Evolutionary conservation across 371 early-diverging fungal species (phyloP), one percentile per base, ranked within the genome.

Genomic region (Mortierella sp.): DNA sequence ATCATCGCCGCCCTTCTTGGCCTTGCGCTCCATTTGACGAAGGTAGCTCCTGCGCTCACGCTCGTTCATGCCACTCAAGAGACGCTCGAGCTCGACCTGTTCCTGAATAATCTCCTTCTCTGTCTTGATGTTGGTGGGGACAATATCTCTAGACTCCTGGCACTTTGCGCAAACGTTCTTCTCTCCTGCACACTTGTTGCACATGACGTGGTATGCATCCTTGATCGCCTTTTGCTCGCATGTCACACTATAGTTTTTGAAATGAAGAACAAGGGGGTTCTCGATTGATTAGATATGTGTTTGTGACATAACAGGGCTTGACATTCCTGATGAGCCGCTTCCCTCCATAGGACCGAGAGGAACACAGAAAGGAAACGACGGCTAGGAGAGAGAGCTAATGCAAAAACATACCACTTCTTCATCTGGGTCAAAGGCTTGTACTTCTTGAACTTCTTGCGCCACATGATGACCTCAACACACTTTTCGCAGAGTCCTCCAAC

Each of bases 191-290:
- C 99, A 99, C 59, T 91, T 91, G 83, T 94, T 91, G 90, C 99
- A 99, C 19, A 98, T 88, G 31, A 97, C 95, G 89, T 98, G 99
- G 90, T 99, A 99, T 8, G 98, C 98, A 78, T 97, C 97, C 79
- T 92, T 96, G 80, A 99, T 93, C 10, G 93, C 88, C 85, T 96
- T 98, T 82, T 95, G 92, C 70, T 94, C 82, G 89, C 98, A 98
- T 40, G 79, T 61, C n/a, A 93, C 90, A 78, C 93, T 94, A 77
- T 26, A 5, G 54, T 54, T 21, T 1, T 50, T 50, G 50, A 55
- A 50, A 71, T 74, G 48, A 48, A 67, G n/a, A n/a, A n/a, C n/a
- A n/a, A 48, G 71, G 37, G 24, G 67, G 87, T 37, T 16, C 57
- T 21, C 26, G 51, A 21, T 31, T 61, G 61, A 19, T 61, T 61